Percentiles rank a stretch among this genome's conserved stretches.
Conservation (phyloP, 2,329 filamentous ascomycete genomes). For the Aspergillus alliaceus region DNA sequence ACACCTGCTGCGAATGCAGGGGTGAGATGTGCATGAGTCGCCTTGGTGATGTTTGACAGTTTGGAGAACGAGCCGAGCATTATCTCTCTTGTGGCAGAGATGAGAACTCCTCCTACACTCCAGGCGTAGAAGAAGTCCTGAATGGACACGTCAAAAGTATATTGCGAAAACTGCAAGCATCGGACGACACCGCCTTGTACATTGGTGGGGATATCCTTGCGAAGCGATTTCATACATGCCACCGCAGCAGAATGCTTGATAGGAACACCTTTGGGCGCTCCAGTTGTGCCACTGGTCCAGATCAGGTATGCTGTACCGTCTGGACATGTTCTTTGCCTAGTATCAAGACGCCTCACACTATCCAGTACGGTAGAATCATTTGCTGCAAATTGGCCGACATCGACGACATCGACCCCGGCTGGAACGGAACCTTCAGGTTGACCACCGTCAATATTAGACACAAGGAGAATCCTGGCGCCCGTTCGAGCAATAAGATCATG, state of each 20-base stretch:
- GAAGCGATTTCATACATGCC: conserved; percentile 36
- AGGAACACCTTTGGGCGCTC: conserved; percentile 40
- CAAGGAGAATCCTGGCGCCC: conserved; percentile 29
- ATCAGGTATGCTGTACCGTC: conserved; percentile 38
- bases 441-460: conserved; percentile 21
- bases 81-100: conserved; percentile 27
- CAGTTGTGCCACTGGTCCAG: conserved; percentile 40
- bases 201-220: conserved; percentile 31
- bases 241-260: conserved; percentile 39
- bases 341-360: not conserved
- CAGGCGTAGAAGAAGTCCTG: conserved; percentile 36
- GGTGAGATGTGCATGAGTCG: conserved; percentile 33
- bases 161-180: conserved; percentile 39
- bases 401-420: conserved; percentile 25
- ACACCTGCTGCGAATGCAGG: conserved; percentile 34
- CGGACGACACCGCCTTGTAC: conserved; percentile 26
- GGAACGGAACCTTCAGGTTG: conserved; percentile 28
- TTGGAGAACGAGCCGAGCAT: conserved; percentile 29
- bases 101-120: conserved; percentile 27
- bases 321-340: conserved; percentile 7
- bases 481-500: conserved; percentile 41
- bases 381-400: conserved; percentile 25
- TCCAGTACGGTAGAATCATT: not conserved
- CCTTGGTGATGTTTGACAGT: conserved; percentile 25
- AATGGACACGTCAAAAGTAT: conserved; percentile 43